Conservation (phyloP, 331 rosid genomes). For the Acacia pycnantha region DNA sequence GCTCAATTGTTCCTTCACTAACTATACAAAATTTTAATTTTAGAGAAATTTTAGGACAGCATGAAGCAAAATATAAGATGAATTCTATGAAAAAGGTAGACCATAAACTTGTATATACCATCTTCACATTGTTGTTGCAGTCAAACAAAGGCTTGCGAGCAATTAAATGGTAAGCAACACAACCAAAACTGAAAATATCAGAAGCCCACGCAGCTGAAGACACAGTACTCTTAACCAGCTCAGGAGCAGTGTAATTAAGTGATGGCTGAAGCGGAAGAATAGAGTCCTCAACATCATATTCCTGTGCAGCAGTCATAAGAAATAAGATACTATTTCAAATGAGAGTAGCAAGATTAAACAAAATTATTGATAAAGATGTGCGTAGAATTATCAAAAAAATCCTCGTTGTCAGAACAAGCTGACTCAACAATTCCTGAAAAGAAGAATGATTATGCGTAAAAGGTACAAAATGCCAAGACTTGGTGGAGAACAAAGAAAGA, state of each 20-base stretch:
- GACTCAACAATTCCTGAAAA: slow-evolving; percentile 8
- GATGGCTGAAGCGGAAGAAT: slow-evolving; percentile 91
- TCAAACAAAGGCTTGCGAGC: slow-evolving; percentile 84
- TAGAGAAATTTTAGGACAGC: neutral
- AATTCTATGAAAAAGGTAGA: slow-evolving; percentile 15
- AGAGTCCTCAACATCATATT: slow-evolving; percentile 96
- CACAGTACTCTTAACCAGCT: slow-evolving; percentile 66
- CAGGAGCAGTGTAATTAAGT: slow-evolving; percentile 93
- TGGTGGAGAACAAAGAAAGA: neutral
- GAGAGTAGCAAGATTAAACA: slow-evolving; percentile 5
- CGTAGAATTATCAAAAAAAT: slow-evolving; percentile 11
- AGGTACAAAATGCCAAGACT: slow-evolving; percentile 15
- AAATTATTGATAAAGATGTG: neutral
- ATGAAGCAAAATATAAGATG: neutral
- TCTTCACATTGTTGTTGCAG: slow-evolving; percentile 92
- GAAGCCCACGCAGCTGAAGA: slow-evolving; percentile 63
- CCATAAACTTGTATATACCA: slow-evolving; percentile 53
- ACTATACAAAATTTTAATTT: neutral
- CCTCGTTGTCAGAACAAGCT: neutral
- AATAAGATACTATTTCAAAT: slow-evolving; percentile 20
- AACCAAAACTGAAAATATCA: slow-evolving; percentile 96
- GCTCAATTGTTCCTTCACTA: neutral
- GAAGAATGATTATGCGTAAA: neutral
- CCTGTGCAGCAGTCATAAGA: slow-evolving; percentile 51
- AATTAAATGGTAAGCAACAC: slow-evolving; percentile 92